These are phyloP conservation scores for Coleophoma cylindrospora DNA, from an alignment of 2,329 filamentous ascomycete species.

Conservation along the genomic window DNA sequence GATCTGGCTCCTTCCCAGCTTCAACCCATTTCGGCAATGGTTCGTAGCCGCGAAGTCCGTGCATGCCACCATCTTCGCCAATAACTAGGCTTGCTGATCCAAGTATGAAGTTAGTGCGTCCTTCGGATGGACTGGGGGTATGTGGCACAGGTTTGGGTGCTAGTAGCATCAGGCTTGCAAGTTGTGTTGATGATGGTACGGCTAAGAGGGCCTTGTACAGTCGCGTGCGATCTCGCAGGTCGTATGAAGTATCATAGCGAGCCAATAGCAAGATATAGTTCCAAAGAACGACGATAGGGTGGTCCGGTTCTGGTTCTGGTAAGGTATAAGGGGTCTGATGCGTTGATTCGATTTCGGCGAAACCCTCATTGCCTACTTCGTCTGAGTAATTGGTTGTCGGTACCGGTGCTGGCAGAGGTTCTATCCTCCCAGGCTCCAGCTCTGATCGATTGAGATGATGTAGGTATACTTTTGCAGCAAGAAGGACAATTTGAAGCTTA, in stretches of 20 bases:
- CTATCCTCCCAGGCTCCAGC: conserved; percentile 27
- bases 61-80: conserved; percentile 67
- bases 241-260: conserved; percentile 91
- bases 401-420: conserved; percentile 1
- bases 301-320: conserved; percentile 32
- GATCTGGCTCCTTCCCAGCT: conserved; percentile 73
- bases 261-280: conserved; percentile 79
- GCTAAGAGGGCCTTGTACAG: conserved; percentile 82
- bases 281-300: conserved; percentile 76
- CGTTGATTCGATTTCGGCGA: conserved; percentile 14
- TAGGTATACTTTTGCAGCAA: conserved; percentile 95
- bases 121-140: conserved; percentile 82
- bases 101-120: conserved; percentile 69
- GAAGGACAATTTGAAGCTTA: conserved; percentile 84
- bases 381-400: conserved; percentile 19
- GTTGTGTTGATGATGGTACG: conserved; percentile 68
- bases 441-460: conserved; percentile 71
- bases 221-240: conserved; percentile 85
- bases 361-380: conserved; percentile 19
- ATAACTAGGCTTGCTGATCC: conserved; percentile 84
- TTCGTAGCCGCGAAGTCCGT: conserved; percentile 75
- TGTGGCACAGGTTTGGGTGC: conserved; percentile 94
- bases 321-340: conserved; percentile 11
- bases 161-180: conserved; percentile 84
- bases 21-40: conserved; percentile 80